These are phyloP conservation scores for Aristolochia fimbriata DNA, from an alignment of 164 flowering plant genomes.

Conservation along the genomic window DNA sequence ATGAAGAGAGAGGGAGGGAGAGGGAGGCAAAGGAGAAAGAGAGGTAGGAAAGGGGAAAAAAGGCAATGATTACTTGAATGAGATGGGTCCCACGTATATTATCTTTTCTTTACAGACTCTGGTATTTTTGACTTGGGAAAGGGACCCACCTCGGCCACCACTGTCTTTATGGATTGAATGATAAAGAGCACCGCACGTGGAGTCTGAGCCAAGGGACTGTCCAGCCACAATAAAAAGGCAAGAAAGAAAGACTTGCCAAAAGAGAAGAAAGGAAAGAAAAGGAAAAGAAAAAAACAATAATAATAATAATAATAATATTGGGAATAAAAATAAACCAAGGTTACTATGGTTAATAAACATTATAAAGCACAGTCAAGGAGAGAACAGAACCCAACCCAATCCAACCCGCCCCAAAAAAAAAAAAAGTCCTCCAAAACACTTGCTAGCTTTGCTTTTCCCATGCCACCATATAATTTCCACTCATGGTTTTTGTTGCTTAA, in stretches of 20 bases:
- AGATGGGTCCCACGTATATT: slow-evolving; percentile 27
- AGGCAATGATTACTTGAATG: slow-evolving; percentile 37
- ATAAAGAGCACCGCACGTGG: slow-evolving; percentile 78
- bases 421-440: slow-evolving; percentile 5
- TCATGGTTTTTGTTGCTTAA: slow-evolving; percentile 63
- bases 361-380: neutral
- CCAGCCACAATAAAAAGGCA: slow-evolving; percentile 34
- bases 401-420: too few species aligned
- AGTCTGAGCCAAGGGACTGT: slow-evolving; percentile 61
- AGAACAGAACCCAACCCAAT: too few species aligned
- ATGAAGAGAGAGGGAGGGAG: too few species aligned
- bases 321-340: slow-evolving; percentile 2
- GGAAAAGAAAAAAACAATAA: neutral
- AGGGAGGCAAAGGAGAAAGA: slow-evolving; percentile 11
- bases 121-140: slow-evolving; percentile 28
- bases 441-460: slow-evolving; percentile 22
- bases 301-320: too few species aligned
- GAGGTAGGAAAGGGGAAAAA: slow-evolving; percentile 4
- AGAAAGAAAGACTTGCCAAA: slow-evolving; percentile 1
- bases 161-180: slow-evolving; percentile 57
- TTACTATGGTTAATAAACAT: too few species aligned
- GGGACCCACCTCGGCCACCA: slow-evolving; percentile 37
- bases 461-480: slow-evolving; percentile 41
- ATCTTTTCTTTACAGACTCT: slow-evolving; percentile 18
- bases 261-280: slow-evolving; percentile 4